A percentile compares a stretch with the other conserved stretches of the same genome.
phyloP scores from a whole-genome alignment of 2,329 filamentous ascomycete genomes.

The Aspergillus sergii region DNA sequence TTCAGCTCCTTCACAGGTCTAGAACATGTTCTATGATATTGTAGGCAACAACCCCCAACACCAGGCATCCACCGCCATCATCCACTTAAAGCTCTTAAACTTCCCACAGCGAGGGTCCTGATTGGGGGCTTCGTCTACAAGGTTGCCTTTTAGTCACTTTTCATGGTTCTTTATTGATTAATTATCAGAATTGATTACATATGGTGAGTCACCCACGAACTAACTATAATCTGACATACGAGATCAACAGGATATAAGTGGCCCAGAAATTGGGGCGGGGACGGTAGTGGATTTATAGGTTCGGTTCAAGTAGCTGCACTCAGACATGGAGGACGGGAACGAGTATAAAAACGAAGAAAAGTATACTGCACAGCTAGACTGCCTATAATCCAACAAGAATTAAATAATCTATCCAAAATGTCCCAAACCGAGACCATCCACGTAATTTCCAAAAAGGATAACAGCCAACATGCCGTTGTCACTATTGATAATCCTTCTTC shows the following conservation, averaged over 20 bases:
- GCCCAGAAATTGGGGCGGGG: background rate
- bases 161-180: background rate
- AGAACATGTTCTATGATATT: too few relatives aligned
- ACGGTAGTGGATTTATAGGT: too few relatives aligned
- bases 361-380: too few relatives aligned
- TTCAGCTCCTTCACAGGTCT: too few relatives aligned
- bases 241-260: background rate
- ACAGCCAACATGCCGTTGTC: slow-evolving; percentile 9
- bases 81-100: background rate
- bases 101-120: background rate
- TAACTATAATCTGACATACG: background rate
- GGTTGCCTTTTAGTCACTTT: background rate
- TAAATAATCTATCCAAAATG: background rate
- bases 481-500: background rate
- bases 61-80: background rate
- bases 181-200: background rate
- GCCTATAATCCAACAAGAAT: background rate
- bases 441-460: slow-evolving; percentile 12
- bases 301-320: too few relatives aligned
- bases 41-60: too few relatives aligned
- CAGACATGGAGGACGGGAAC: too few relatives aligned
- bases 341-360: too few relatives aligned
- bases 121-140: background rate
- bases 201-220: background rate
- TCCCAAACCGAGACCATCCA: slow-evolving; percentile 5